Base-by-base conservation (phyloP, 2,329 filamentous ascomycete genomes). In the Onygena corvina region DNA sequence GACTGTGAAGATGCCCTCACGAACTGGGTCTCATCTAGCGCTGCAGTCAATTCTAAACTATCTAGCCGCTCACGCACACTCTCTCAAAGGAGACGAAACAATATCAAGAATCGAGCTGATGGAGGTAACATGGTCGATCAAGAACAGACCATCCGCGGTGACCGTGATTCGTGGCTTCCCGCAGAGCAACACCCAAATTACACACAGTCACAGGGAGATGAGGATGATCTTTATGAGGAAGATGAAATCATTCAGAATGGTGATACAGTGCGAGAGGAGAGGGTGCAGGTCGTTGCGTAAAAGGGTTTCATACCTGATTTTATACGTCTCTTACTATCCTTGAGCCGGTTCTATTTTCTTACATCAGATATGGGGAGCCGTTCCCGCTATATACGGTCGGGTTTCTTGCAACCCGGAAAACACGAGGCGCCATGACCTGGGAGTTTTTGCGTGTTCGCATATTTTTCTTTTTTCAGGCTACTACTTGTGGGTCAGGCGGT, bases 1-100 rank as follows among this genome's bases (percentile, higher is more conserved):
- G 92, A 98, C 69, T 98, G 92, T 67, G 92, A 98, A 71, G 89
- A 96, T 64, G 79, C 92, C 1, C 81, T 98, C 53, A 95, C 88
- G 66, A 95, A 94, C 75, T 98, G 92, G 92, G 88, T 96, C 33
- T 78, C 81, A 51, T 83, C 87, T 61, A 92, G 93, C 63, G 90
- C 92, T 4, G 83, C 86, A 40, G 88, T 98, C 58, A 84, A 77
- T 50, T 83, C 89, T 56, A 89, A 86, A 66, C 80, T 98, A 45
- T 94, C 87, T 3, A 84, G 82, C 14, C 86, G 92, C 52, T 81
- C 90, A 34, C 86, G 89, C 58, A 93, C 83, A 12, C 77, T 96
- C 30, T 94, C 86, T 40, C 86, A 88, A 67, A 83, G 89, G 58
- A 83, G 87, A 57, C 80, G 83, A 52, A 81, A 83, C 65, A 83